Conservation (phyloP, 2,329 filamentous ascomycete species). For the Talaromyces sp. region DNA sequence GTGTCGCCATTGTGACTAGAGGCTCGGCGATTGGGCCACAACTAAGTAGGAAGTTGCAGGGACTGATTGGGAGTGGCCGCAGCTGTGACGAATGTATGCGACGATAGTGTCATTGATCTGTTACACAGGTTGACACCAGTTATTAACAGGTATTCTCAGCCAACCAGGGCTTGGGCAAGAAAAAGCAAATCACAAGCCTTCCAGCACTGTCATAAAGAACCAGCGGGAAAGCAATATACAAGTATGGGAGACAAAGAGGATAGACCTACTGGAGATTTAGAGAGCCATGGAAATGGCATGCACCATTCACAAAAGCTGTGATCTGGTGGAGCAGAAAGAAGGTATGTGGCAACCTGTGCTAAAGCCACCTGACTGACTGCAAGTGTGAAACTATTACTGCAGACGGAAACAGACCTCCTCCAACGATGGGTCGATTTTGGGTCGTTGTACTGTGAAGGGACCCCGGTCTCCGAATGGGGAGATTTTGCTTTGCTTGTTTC, state of each 20-base stretch:
- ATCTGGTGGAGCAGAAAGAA: background rate
- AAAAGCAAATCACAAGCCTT: slow-evolving; percentile 17
- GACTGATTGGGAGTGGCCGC: background rate
- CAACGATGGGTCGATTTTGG: background rate
- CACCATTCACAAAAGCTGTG: slow-evolving; percentile 7
- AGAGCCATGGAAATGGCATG: slow-evolving; percentile 15
- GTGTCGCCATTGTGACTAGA: slow-evolving; percentile 22
- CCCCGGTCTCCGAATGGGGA: slow-evolving; percentile 4
- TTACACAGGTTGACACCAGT: slow-evolving; percentile 10
- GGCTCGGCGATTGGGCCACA: slow-evolving; percentile 8
- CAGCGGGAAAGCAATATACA: background rate
- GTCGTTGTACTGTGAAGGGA: background rate
- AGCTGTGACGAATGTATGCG: slow-evolving; percentile 11
- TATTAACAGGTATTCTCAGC: slow-evolving; percentile 7
- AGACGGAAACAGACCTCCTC: slow-evolving; percentile 15
- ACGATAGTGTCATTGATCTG: slow-evolving; percentile 29
- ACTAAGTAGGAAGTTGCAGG: background rate
- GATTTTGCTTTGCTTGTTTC: slow-evolving; percentile 13
- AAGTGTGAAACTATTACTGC: slow-evolving; percentile 12
- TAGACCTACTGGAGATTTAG: slow-evolving; percentile 15
- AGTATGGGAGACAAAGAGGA: background rate
- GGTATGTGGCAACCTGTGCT: slow-evolving; percentile 3
- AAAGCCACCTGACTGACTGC: slow-evolving; percentile 4
- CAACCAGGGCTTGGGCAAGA: slow-evolving; percentile 7
- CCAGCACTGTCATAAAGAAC: background rate